phyloP scores from a whole-genome alignment of 2,329 filamentous ascomycete genomes.

The Hirsutella rhossiliensis region DNA sequence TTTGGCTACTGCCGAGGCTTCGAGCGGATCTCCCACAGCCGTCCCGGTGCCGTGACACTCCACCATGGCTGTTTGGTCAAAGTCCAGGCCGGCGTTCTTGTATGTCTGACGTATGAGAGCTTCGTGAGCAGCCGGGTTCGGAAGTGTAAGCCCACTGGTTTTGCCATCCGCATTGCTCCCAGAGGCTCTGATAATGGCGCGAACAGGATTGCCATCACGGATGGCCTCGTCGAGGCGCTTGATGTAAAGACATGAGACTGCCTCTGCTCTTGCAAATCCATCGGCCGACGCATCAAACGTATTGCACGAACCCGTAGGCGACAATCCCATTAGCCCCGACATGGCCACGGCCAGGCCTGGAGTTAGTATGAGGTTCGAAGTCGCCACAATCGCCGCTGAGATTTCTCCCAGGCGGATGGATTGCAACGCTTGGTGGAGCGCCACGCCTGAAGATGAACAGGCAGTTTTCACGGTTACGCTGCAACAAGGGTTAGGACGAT shows the following conservation, averaged over 20 bases:
- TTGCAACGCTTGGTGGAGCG: too few relatives aligned
- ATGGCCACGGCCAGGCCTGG: constrained; percentile 5
- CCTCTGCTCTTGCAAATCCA: constrained; percentile 33
- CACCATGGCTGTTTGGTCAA: constrained; percentile 7
- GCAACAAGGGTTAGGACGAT: too few relatives aligned
- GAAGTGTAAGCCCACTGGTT: constrained; percentile 26
- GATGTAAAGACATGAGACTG: constrained; percentile 19
- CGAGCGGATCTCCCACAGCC: constrained; percentile 23
- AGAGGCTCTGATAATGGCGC: constrained; percentile 14
- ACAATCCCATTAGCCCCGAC: constrained; percentile 3
- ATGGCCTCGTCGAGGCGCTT: constrained; percentile 30
- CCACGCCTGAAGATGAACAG: too few relatives aligned
- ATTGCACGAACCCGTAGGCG: constrained; percentile 13
- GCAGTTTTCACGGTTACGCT: too few relatives aligned
- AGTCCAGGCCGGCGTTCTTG: constrained; percentile 7
- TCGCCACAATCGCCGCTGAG: constrained; percentile 14
- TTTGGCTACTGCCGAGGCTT: constrained; percentile 19
- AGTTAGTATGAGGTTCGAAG: constrained; percentile 8
- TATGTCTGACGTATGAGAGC: constrained; percentile 18
- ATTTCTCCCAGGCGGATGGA: too few relatives aligned
- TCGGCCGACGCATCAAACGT: constrained; percentile 17
- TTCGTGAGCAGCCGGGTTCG: constrained; percentile 17
- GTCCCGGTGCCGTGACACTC: constrained; percentile 22
- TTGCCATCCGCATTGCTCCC: constrained; percentile 25
- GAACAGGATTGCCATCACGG: constrained; percentile 19